Conservation (phyloP, 345 rosid genomes). For the Lepidium africanum region DNA sequence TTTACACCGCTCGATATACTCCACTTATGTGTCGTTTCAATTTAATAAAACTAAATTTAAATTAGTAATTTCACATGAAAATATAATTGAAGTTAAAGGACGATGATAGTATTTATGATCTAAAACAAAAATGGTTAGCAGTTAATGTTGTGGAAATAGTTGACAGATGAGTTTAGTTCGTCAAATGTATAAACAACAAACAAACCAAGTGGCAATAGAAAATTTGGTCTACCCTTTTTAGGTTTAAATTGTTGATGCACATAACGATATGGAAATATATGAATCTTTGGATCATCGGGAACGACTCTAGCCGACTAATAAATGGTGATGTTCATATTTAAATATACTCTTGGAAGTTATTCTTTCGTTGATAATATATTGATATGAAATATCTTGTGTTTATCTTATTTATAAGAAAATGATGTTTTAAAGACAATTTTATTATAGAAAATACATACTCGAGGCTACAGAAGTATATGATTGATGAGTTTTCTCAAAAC, state of each 20-base stretch:
- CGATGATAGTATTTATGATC: background rate
- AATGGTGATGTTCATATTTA: background rate
- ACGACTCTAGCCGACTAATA: slow-evolving; percentile 19
- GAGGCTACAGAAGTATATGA: background rate
- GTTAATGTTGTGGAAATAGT: background rate
- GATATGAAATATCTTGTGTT: background rate
- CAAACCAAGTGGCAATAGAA: background rate
- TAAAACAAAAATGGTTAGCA: background rate
- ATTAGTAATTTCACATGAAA: background rate
- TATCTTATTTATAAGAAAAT: background rate
- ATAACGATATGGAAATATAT: background rate
- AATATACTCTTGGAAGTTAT: background rate
- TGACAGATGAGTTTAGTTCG: background rate
- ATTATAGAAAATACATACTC: background rate
- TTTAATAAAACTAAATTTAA: background rate
- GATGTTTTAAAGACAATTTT: background rate
- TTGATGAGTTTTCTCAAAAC: background rate
- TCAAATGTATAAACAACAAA: background rate
- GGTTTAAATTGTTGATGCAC: background rate
- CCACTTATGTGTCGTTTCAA: background rate
- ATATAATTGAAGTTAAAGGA: background rate
- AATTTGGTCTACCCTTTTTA: background rate
- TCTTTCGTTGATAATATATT: background rate
- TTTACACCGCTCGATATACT: background rate
- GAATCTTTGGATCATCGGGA: background rate